Base-by-base conservation (phyloP, 306 rosid species). In the Acmispon strigosus region DNA sequence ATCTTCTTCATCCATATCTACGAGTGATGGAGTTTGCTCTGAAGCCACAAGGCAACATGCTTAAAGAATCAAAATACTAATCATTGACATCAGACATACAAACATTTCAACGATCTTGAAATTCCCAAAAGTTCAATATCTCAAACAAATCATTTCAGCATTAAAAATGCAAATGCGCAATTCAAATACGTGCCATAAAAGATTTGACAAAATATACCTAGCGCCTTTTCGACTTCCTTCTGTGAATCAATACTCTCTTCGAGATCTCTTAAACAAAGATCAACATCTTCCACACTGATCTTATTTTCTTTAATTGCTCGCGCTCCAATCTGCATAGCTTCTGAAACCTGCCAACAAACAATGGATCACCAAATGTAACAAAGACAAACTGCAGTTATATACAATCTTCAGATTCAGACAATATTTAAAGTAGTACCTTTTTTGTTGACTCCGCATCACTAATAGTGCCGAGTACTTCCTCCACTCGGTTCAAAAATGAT, bases 301-400 rank as follows among this genome's bases (percentile, higher is more conserved):
- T 76, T 88, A 54, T 89, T 84, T 80, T 86, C 89, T 85, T 89
- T 89, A 27, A 94, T 84, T 17, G 87, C 96, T 41, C 79, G 84
- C 32, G 98, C 94, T 76, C 98, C 97, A 50, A 86, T 81, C 75
- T 81, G 85, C 78, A 94, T 86, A 76, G 97, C 98, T 78, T 94
- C 98, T 54, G 97, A 78, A 77, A 90, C 92, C 98, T 92, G 82
- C 73, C 29, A 77, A 64, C 77, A 72, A 50, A 67, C 32, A 81
- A 74, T 2, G 12, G 59, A 63, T 50, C 65, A 27, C 24, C 64
- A 44, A 6, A 57, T 15, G 50, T 60, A 67, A 66, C 70, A 59
- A 65, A 49, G 70, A 68, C 61, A 72, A 57, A 13, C 66, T 18
- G 49, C 47, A 49, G 66, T 39, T 72, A 39, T 50, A 59, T 54